Evolutionary conservation across 352 stramenopile genomes (phyloP), one percentile per base, ranked within the genome.

Genomic region (Globisporangium nodosum): DNA sequence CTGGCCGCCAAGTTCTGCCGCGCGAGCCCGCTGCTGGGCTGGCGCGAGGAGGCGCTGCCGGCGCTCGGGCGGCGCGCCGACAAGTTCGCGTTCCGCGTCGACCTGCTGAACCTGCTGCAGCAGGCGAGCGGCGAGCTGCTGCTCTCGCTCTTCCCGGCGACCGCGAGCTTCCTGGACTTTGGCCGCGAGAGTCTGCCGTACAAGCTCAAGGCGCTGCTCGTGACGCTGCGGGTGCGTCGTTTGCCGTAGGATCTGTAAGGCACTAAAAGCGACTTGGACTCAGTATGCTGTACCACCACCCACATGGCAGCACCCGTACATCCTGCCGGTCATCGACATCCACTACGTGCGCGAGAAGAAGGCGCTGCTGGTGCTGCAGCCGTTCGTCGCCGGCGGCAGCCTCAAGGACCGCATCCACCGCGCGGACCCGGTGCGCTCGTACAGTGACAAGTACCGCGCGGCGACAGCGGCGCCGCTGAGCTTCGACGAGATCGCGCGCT

Each of bases 1-100:
- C 68, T 90, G 35, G 83, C 83, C 39, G 74, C 74, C 62, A 88
- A 88, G 60, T 92, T 79, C 69, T 90, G 80, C 64, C 68, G 71
- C 47, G 69, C 80, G 35, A 82, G 80, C 54, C 83, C 83, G 13
- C 68, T 92, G 8, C 89, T 92, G 55, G 62, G 56, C 50, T 92
- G 83, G 83, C 68, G 70, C 5, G 80, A 92, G 56, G 78, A 90
- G 45, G 71, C 81, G 54, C 71, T 88, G 5, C 77, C 73, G 7
- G 60, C 64, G 49, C 78, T 92, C 54, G 81, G 83, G 5, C 58
- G 64, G 47, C 78, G 79, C 45, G 69, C 57, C 16, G 73, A 86
- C 49, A 92, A 92, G 65, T 85, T 80, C 60, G 77, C 66, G 20
- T 90, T 90, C 63, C 74, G 70, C 49, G 79, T 92, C 21, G 77